Evolutionary conservation across 2,329 filamentous ascomycete genomes (phyloP).

Genomic region (Pseudonectria foliicola): DNA sequence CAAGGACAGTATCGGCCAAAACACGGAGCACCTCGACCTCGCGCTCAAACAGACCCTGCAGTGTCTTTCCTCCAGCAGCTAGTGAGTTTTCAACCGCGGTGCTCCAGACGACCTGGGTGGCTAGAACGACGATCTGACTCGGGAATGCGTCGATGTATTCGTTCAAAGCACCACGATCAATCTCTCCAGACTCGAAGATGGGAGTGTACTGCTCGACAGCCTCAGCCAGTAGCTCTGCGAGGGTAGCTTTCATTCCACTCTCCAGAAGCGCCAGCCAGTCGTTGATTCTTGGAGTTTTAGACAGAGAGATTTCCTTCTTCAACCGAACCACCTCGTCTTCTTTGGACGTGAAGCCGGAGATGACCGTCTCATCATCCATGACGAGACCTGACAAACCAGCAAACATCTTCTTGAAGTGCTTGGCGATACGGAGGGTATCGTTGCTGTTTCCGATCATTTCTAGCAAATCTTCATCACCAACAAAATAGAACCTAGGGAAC

Average conservation of each 20-base stretch:
- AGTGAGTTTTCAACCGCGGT: constrained; percentile 75
- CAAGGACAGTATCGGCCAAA: constrained; percentile 81
- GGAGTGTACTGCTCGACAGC: constrained; percentile 76
- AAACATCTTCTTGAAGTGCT: constrained; percentile 99
- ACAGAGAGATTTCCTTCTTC: constrained; percentile 84
- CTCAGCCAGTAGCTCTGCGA: constrained; percentile 84
- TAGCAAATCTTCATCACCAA: constrained; percentile 94
- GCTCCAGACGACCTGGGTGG: constrained; percentile 91
- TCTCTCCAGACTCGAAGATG: constrained; percentile 63
- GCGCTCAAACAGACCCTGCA: constrained; percentile 68
- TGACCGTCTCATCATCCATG: constrained; percentile 84
- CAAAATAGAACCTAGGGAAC: constrained; percentile 98
- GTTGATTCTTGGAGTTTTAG: constrained; percentile 94
- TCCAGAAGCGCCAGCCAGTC: constrained; percentile 96
- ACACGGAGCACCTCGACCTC: constrained; percentile 80
- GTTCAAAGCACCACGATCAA: constrained; percentile 65
- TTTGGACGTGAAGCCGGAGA: constrained; percentile 89
- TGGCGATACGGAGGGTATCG: constrained; percentile 89
- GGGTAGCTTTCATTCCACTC: constrained; percentile 84
- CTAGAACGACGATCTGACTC: constrained; percentile 91
- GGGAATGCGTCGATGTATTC: constrained; percentile 80
- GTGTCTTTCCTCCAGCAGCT: constrained; percentile 58
- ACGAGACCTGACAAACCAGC: constrained; percentile 85
- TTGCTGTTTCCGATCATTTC: constrained; percentile 99
- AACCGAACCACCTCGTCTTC: constrained; percentile 84